Percentiles rank a stretch among this genome's conserved stretches.
phyloP scores from a whole-genome alignment of 164 flowering plant species.

The Chimonanthus praecox region DNA sequence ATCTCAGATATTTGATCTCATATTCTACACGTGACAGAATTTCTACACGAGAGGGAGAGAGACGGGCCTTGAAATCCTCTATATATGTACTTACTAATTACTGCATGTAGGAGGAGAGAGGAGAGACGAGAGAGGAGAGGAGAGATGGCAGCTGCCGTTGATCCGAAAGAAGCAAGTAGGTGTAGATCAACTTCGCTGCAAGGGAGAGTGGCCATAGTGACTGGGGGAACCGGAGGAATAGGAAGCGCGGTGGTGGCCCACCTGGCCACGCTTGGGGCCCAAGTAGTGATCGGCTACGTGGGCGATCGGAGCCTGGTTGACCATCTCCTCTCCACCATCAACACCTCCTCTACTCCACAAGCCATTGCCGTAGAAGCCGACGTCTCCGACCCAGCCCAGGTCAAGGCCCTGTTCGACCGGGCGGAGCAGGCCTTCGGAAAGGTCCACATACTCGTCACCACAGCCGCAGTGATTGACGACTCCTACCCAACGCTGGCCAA shows the following conservation, averaged over 20 bases:
- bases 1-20: no score
- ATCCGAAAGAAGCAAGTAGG: not conserved
- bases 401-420: slow-evolving; percentile 45
- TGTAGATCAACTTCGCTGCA: slow-evolving; percentile 21
- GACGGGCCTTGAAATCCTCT: no score
- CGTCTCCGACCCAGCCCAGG: slow-evolving; percentile 48
- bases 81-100: no score
- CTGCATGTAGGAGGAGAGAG: not conserved
- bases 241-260: slow-evolving; percentile 40
- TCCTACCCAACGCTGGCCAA: slow-evolving; percentile 37
- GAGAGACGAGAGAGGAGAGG: slow-evolving; percentile 1
- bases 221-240: slow-evolving; percentile 58
- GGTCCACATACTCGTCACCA: slow-evolving; percentile 49
- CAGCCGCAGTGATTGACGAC: slow-evolving; percentile 46
- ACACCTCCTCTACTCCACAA: slow-evolving; percentile 11
- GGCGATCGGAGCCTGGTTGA: slow-evolving; percentile 28
- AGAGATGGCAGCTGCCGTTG: not conserved
- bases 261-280: slow-evolving; percentile 48
- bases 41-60: no score
- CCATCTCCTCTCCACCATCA: slow-evolving; percentile 15
- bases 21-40: no score
- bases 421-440: slow-evolving; percentile 41
- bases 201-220: slow-evolving; percentile 48
- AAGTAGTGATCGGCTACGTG: slow-evolving; percentile 39
- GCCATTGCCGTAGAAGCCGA: slow-evolving; percentile 50